These are phyloP conservation scores for Styphnolobium japonicum DNA, from an alignment of 306 rosid species.

Conservation along the genomic window DNA sequence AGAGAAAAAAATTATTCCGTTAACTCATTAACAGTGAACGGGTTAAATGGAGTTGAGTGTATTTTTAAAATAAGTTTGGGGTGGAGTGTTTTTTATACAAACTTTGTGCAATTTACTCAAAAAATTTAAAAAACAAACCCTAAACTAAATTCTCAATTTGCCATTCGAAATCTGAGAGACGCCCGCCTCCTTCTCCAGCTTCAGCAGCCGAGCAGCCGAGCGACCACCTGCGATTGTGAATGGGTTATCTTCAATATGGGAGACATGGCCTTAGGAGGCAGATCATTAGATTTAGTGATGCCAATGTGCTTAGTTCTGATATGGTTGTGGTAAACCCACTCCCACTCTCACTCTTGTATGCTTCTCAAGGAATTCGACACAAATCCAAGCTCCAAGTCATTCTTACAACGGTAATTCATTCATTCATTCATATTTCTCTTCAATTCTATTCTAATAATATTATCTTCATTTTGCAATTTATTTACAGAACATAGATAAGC, in stretches of 20 bases:
- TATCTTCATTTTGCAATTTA: not conserved
- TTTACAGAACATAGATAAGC: constrained; percentile 56
- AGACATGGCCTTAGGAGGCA: constrained; percentile 46
- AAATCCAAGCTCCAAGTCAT: constrained; percentile 57
- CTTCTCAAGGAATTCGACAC: constrained; percentile 52
- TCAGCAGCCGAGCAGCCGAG: no score
- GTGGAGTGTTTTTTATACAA: no score
- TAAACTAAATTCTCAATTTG: no score
- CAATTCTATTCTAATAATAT: not conserved
- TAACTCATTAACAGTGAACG: no score
- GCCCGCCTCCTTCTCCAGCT: no score
- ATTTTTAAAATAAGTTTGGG: no score
- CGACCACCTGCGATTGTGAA: not conserved
- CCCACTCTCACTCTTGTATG: constrained; percentile 43
- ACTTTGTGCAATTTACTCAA: no score
- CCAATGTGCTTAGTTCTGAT: constrained; percentile 27
- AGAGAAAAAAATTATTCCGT: no score
- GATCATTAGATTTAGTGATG: constrained; percentile 30
- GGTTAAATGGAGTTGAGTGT: no score
- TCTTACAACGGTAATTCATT: constrained; percentile 55
- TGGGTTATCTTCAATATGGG: constrained; percentile 51
- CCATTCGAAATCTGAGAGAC: no score
- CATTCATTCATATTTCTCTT: no score
- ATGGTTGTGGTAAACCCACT: constrained; percentile 45
- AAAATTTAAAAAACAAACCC: no score